Conservation (phyloP, 1,284 basidiomycete species). For the Inonotus obliquus region DNA sequence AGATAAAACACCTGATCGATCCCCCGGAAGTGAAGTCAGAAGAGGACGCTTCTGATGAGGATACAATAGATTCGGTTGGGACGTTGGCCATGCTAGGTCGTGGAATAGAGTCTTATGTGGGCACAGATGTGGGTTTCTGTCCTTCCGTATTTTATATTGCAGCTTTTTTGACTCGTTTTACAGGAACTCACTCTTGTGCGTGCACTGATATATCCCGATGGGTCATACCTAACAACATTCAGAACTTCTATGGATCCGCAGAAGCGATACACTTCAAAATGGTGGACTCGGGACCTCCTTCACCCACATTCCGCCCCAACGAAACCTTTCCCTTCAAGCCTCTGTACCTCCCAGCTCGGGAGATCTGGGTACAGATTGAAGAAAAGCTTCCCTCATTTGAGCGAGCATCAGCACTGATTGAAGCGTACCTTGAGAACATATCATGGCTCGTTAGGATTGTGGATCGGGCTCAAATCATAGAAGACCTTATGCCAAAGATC, state of each 20-base stretch:
- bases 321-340: slow-evolving; percentile 4
- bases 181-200: too few relatives aligned
- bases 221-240: not conserved
- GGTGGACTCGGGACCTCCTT: not conserved
- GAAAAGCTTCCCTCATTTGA: slow-evolving; percentile 18
- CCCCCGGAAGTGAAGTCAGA: not conserved
- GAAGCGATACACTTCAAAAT: not conserved
- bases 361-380: slow-evolving; percentile 7
- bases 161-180: not conserved
- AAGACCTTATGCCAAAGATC: slow-evolving; percentile 14
- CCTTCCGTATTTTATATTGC: not conserved
- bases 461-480: slow-evolving; percentile 17
- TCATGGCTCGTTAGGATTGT: slow-evolving; percentile 23
- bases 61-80: slow-evolving; percentile 10
- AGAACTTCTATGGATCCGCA: not conserved
- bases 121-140: slow-evolving; percentile 11
- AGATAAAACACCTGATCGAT: slow-evolving; percentile 19
- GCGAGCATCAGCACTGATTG: slow-evolving; percentile 23
- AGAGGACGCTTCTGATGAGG: slow-evolving; percentile 4
- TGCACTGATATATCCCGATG: not conserved
- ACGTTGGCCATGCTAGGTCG: slow-evolving; percentile 10
- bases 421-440: slow-evolving; percentile 23
- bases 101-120: slow-evolving; percentile 9
- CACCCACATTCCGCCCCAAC: not conserved
- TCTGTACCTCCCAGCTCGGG: not conserved